Conservation (phyloP, 495 filamentous ascomycete genomes). For the Trypethelium eluteriae region DNA sequence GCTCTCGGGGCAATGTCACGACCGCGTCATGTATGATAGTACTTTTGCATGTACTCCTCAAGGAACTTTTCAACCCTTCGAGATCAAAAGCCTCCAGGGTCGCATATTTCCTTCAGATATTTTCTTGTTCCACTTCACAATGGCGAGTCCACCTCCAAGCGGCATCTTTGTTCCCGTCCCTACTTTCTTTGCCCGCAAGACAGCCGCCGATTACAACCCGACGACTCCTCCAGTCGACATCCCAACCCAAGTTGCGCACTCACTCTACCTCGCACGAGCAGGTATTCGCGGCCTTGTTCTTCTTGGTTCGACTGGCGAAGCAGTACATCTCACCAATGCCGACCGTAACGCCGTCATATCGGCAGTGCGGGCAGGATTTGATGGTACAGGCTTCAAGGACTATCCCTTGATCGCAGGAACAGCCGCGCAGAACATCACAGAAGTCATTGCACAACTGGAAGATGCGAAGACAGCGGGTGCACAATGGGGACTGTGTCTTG, state of each 20-base stretch:
- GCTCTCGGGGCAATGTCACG: not conserved
- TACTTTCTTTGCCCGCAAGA: constrained; percentile 43
- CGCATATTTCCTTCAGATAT: too few relatives aligned
- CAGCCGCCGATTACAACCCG: constrained; percentile 31
- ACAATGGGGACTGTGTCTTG: constrained; percentile 47
- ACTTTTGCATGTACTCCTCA: not conserved
- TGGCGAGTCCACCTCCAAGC: constrained; percentile 18
- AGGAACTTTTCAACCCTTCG: not conserved
- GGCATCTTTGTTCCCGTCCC: constrained; percentile 35
- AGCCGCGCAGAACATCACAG: constrained; percentile 54
- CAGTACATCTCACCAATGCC: constrained; percentile 52
- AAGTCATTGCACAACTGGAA: constrained; percentile 51
- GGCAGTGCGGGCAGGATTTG: constrained; percentile 46
- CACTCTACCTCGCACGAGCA: constrained; percentile 52
- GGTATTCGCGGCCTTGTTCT: constrained; percentile 60
- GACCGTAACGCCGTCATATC: constrained; percentile 53
- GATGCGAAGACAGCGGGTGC: constrained; percentile 53
- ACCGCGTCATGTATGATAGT: not conserved
- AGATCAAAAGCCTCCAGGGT: not conserved
- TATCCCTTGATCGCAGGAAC: constrained; percentile 65
- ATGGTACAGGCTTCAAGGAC: constrained; percentile 49
- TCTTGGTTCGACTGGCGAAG: constrained; percentile 62
- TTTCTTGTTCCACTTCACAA: not conserved
- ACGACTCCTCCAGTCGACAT: constrained; percentile 45
- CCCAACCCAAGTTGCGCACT: constrained; percentile 50